A percentile compares a stretch with the other conserved stretches of the same genome.
phyloP scores from a whole-genome alignment of 495 filamentous ascomycete species.

The Daldinia vernicosa region DNA sequence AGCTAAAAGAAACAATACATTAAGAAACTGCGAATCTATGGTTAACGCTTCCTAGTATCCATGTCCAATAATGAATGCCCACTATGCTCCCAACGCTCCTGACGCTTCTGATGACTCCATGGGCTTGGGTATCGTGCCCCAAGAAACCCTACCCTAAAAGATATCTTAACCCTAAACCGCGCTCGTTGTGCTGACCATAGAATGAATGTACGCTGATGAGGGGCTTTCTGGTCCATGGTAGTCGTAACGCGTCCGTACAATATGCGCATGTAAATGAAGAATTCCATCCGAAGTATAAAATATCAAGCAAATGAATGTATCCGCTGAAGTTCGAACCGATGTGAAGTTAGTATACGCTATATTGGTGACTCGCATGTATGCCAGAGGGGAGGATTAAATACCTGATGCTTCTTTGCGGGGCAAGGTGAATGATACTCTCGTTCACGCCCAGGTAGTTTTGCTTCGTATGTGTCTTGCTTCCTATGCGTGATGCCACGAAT shows the following conservation, averaged over 20 bases:
- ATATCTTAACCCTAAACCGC: not conserved
- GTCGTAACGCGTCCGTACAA: not conserved
- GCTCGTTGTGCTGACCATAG: not conserved
- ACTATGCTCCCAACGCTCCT: too few relatives aligned
- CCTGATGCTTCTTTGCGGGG: not conserved
- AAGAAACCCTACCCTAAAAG: not conserved
- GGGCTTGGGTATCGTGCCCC: too few relatives aligned
- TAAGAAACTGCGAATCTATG: too few relatives aligned
- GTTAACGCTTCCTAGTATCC: too few relatives aligned
- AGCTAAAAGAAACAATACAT: too few relatives aligned
- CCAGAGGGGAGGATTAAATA: not conserved
- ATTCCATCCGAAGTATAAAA: not conserved
- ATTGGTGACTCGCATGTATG: not conserved
- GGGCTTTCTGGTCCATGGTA: not conserved
- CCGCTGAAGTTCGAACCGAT: not conserved
- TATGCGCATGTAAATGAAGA: not conserved
- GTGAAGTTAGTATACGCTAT: not conserved
- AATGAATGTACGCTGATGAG: not conserved
- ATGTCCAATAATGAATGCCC: too few relatives aligned
- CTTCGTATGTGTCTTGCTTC: too few relatives aligned
- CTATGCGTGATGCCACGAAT: not conserved
- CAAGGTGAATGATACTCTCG: not conserved
- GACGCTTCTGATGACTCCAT: too few relatives aligned
- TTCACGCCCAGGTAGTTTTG: not conserved
- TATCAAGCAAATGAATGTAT: not conserved